These are phyloP conservation scores for Coemansia sp. DNA, from an alignment of 192 early-diverging fungal genomes.

Conservation along the genomic window DNA sequence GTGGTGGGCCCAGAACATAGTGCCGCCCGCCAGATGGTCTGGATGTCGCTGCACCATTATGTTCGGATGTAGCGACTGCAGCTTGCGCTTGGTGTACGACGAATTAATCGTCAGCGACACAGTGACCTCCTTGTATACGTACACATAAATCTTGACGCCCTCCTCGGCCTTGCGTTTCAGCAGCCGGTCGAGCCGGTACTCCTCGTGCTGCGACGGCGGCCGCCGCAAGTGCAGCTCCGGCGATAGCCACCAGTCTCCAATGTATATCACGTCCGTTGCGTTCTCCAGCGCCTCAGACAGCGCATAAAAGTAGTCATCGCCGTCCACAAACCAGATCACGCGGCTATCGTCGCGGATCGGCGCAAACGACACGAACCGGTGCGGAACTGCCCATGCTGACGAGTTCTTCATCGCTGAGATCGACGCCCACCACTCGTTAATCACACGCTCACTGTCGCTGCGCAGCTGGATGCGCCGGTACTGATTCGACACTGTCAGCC, in stretches of 20 bases:
- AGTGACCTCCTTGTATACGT: slow-evolving; percentile 81
- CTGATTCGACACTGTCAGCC: slow-evolving; percentile 60
- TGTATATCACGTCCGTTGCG: slow-evolving; percentile 68
- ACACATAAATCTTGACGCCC: slow-evolving; percentile 80
- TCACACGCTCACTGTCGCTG: slow-evolving; percentile 61
- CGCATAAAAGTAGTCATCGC: slow-evolving; percentile 74
- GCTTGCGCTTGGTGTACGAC: slow-evolving; percentile 67
- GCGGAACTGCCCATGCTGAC: slow-evolving; percentile 64
- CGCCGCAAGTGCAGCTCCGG: slow-evolving; percentile 84
- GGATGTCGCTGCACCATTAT: slow-evolving; percentile 85
- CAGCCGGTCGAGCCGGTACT: slow-evolving; percentile 76
- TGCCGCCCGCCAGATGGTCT: slow-evolving; percentile 70
- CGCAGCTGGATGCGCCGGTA: slow-evolving; percentile 68
- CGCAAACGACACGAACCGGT: slow-evolving; percentile 74
- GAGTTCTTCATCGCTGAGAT: slow-evolving; percentile 58
- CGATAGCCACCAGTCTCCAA: slow-evolving; percentile 86
- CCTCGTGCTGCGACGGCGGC: slow-evolving; percentile 69
- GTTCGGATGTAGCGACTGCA: slow-evolving; percentile 69
- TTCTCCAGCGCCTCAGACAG: slow-evolving; percentile 69
- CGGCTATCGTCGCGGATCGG: slow-evolving; percentile 64
- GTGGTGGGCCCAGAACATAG: slow-evolving; percentile 82
- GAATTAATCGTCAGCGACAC: slow-evolving; percentile 72
- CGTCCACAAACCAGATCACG: slow-evolving; percentile 72
- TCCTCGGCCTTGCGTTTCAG: slow-evolving; percentile 78
- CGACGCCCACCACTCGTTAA: slow-evolving; percentile 69